Conservation (phyloP, 768 basidiomycete species). For the Tricholoma hemisulphureum region DNA sequence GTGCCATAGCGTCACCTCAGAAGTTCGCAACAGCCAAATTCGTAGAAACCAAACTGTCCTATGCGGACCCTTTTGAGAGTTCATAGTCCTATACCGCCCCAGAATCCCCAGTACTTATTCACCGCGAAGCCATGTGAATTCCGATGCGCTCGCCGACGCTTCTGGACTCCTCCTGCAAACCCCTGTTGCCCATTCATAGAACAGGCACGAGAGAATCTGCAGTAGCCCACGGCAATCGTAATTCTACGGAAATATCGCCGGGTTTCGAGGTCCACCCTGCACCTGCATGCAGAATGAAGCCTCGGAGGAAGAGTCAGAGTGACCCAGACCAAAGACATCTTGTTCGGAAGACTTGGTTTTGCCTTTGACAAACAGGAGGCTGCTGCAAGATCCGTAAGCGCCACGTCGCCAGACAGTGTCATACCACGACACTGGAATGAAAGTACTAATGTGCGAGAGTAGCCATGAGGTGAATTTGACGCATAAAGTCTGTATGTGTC, state of each 20-base stretch:
- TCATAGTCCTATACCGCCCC: conserved; percentile 5
- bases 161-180: conserved; percentile 40
- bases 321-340: conserved; percentile 42
- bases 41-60: conserved; percentile 24
- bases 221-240: conserved; percentile 54
- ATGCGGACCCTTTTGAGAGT: conserved; percentile 28
- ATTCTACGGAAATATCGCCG: conserved; percentile 51
- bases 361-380: conserved; percentile 3
- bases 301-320: conserved; percentile 40
- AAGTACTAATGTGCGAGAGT: conserved; percentile 22
- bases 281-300: conserved; percentile 17
- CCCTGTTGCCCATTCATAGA: conserved; percentile 12
- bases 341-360: conserved; percentile 38
- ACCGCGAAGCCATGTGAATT: conserved; percentile 53
- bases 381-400: conserved; percentile 4
- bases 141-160: conserved; percentile 52
- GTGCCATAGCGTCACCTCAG: conserved; percentile 27
- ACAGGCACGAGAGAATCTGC: conserved; percentile 21
- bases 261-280: conserved; percentile 36
- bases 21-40: conserved; percentile 6
- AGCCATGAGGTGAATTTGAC: conserved; percentile 26
- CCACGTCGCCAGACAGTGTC: background rate
- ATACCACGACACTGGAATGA: conserved; percentile 8
- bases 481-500: conserved; percentile 12
- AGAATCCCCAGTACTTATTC: conserved; percentile 11